Base-by-base conservation (phyloP, 768 basidiomycete species). In the Suillus clintonianus region DNA sequence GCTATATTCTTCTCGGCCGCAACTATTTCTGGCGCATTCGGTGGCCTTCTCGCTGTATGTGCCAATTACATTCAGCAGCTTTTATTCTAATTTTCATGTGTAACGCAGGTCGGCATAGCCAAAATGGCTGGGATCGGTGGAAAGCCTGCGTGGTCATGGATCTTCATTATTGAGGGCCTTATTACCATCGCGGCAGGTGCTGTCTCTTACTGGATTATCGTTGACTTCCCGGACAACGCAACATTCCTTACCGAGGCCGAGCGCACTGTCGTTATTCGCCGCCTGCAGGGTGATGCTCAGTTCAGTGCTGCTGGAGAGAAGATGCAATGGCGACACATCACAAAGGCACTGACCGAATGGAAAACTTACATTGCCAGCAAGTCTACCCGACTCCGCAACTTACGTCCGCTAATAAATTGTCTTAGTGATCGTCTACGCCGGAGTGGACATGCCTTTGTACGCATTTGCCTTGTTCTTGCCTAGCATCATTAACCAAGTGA, bases 151-250 rank as follows among this genome's bases (percentile, higher is more conserved):
- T 83, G 83, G 82, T 80, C 89, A 27, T 91, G 89, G 89, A 90
- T 91, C 70, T 90, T 92, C 83, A 90, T 91, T 61, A 65, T 91
- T 14, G 88, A 91, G 70, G 91, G 90, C 22, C 76, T 92, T 41
- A 78, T 77, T 15, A 92, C 91, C 1, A 80, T 92, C 30, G 17
- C 91, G n/a, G 89, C 88, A 6, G 89, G 88, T 10, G 71, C 73
- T 27, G 72, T 80, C 11, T 91, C 90, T 2, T 92, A 87, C 78
- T 93, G 84, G 82, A 85, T 93, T 70, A 85, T 93, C 63, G 87
- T 91, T 68, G 92, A 93, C 71, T 94, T 93, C 76, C 91, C 92
- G 4, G 90, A 93, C 68, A 90, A 86, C 1, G 91, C 91, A 32
- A 89, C 83, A 67, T 93, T 92, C 78, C 79, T 94, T 7, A 83